Evolutionary conservation across 441 rosid species (phyloP).

Genomic region (Corymbia citriodora): DNA sequence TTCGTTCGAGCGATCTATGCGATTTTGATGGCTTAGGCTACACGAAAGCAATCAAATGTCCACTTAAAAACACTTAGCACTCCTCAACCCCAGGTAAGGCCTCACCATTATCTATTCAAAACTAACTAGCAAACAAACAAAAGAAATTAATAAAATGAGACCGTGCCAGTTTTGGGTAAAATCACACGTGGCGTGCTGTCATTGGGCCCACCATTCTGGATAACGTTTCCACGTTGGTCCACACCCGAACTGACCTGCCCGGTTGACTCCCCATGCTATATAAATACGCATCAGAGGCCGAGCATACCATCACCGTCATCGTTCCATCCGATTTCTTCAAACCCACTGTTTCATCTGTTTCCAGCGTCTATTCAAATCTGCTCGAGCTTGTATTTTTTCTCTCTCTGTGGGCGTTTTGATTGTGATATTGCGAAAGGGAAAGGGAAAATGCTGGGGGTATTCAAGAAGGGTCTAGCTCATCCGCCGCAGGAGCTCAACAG

Average conservation of each 20-base stretch:
- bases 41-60: not conserved
- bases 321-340: not conserved
- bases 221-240: not conserved
- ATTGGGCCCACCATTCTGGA: not conserved
- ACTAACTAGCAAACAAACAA: too few species aligned
- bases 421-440: not conserved
- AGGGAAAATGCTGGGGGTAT: slow-evolving; percentile 32
- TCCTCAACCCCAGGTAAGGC: not conserved
- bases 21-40: too few species aligned
- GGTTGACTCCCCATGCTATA: too few species aligned
- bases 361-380: not conserved
- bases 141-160: not conserved
- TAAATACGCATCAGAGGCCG: too few species aligned
- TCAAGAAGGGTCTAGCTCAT: slow-evolving; percentile 30
- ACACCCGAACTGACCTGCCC: too few species aligned
- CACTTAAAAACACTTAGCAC: too few species aligned
- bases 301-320: too few species aligned
- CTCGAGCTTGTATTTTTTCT: not conserved
- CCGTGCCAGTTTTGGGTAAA: not conserved
- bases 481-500: slow-evolving; percentile 30
- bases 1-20: not conserved
- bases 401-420: not conserved
- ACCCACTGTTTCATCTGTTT: not conserved
- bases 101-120: not conserved
- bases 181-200: not conserved